Conservation (phyloP, 257 asterid species). For the Anisodus tanguticus region DNA sequence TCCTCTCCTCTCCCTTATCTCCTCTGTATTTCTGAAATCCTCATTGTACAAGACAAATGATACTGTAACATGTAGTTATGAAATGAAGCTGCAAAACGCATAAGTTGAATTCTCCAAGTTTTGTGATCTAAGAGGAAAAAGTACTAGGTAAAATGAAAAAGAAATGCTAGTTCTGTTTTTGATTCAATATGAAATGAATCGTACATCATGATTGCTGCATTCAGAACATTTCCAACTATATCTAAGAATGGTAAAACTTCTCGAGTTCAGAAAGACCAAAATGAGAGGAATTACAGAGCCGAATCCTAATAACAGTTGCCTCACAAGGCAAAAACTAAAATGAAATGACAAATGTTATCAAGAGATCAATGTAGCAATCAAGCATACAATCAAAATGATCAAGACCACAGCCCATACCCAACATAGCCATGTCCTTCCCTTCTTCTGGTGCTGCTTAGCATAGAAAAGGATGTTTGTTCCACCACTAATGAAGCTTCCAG, state of each 20-base stretch:
- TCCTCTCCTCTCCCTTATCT: neutral
- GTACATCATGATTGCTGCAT: slow-evolving; percentile 6
- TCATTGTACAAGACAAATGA: neutral
- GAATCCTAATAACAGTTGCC: slow-evolving; percentile 7
- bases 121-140: neutral
- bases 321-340: neutral
- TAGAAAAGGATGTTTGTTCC: slow-evolving; percentile 75
- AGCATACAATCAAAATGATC: slow-evolving; percentile 63
- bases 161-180: neutral
- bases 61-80: neutral
- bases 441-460: slow-evolving; percentile 73
- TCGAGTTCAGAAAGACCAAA: neutral
- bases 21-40: neutral
- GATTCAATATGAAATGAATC: neutral
- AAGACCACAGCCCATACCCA: slow-evolving; percentile 65
- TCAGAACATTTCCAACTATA: neutral
- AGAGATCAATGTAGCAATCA: slow-evolving; percentile 53
- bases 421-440: slow-evolving; percentile 52
- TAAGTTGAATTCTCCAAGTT: neutral
- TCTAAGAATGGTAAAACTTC: slow-evolving; percentile 5
- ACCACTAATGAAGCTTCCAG: slow-evolving; percentile 74
- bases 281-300: neutral
- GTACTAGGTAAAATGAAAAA: neutral
- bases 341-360: slow-evolving; percentile 23
- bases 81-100: neutral